Evolutionary conservation across 805 yeast genomes (phyloP).

Genomic region (Schizosaccharomyces lindneri): DNA sequence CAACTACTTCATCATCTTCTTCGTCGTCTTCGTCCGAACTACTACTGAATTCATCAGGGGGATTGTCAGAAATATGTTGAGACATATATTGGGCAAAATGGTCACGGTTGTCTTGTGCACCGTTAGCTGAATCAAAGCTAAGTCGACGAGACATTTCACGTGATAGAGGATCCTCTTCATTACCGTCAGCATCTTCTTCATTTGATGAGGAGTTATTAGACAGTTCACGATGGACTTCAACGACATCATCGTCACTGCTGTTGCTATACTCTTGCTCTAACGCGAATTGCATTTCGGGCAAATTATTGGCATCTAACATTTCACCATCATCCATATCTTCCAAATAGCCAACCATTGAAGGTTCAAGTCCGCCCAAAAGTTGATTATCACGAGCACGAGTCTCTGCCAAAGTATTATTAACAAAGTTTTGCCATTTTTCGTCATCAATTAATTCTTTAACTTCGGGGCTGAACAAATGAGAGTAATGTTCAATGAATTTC

Average conservation of each 20-base stretch:
- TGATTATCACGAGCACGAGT: slow-evolving; percentile 88
- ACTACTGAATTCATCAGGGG: slow-evolving; percentile 24
- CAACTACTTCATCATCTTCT: slow-evolving; percentile 18
- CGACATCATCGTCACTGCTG: slow-evolving; percentile 10
- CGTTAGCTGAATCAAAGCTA: slow-evolving; percentile 15
- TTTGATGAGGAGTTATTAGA: slow-evolving; percentile 5
- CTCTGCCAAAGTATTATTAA: slow-evolving; percentile 56
- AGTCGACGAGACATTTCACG: slow-evolving; percentile 16
- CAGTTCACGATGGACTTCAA: not conserved
- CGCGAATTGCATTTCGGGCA: slow-evolving; percentile 15
- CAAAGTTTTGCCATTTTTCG: slow-evolving; percentile 60
- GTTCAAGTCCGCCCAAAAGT: slow-evolving; percentile 59
- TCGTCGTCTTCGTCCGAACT: slow-evolving; percentile 36
- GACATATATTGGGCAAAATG: slow-evolving; percentile 53
- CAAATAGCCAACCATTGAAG: slow-evolving; percentile 10
- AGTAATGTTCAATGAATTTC: slow-evolving; percentile 42
- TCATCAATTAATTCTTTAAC: slow-evolving; percentile 23
- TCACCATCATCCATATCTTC: slow-evolving; percentile 11
- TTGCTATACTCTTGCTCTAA: slow-evolving; percentile 9
- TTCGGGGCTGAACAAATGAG: slow-evolving; percentile 28
- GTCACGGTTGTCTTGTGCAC: slow-evolving; percentile 7
- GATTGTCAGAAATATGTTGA: slow-evolving; percentile 38
- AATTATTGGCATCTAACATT: slow-evolving; percentile 16
- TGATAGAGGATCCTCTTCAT: slow-evolving; percentile 5
- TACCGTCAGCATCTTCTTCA: not conserved